A percentile compares a stretch with the other conserved stretches of the same genome.
Conservation (phyloP, 2,329 filamentous ascomycete genomes). For the Apiospora hydei region DNA sequence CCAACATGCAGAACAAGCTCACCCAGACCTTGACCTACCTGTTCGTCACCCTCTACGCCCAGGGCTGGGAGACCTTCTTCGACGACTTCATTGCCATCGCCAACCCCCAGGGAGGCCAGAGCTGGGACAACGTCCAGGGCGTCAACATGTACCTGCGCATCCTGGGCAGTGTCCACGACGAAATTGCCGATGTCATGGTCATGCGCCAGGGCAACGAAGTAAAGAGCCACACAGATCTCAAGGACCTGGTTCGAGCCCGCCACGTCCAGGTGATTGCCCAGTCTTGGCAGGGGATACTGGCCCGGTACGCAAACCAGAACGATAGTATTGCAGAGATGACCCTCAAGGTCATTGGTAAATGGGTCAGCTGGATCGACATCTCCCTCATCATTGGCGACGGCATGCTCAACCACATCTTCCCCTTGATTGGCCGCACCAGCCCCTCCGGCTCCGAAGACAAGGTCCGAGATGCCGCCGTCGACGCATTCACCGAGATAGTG, state of each 20-base stretch:
- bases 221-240: conserved; percentile 86
- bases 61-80: conserved; percentile 88
- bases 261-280: conserved; percentile 88
- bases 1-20: conserved; percentile 92
- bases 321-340: conserved; percentile 84
- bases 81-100: conserved; percentile 87
- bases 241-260: conserved; percentile 85
- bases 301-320: conserved; percentile 74
- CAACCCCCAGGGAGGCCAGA: conserved; percentile 63
- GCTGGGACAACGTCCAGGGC: conserved; percentile 74
- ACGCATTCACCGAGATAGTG: conserved; percentile 94
- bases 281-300: conserved; percentile 91
- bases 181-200: conserved; percentile 93
- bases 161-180: conserved; percentile 89
- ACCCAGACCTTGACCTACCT: conserved; percentile 95
- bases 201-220: conserved; percentile 79
- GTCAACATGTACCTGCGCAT: conserved; percentile 90
- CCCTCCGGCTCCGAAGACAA: conserved; percentile 71
- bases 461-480: conserved; percentile 88
- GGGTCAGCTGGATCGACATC: conserved; percentile 99
- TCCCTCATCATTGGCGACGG: conserved; percentile 88
- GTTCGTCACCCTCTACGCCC: conserved; percentile 85
- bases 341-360: conserved; percentile 90
- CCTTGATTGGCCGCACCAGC: conserved; percentile 81
- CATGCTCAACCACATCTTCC: conserved; percentile 84